Conservation (phyloP, 2,329 filamentous ascomycete species). For the Coniochaeta prunicola region DNA sequence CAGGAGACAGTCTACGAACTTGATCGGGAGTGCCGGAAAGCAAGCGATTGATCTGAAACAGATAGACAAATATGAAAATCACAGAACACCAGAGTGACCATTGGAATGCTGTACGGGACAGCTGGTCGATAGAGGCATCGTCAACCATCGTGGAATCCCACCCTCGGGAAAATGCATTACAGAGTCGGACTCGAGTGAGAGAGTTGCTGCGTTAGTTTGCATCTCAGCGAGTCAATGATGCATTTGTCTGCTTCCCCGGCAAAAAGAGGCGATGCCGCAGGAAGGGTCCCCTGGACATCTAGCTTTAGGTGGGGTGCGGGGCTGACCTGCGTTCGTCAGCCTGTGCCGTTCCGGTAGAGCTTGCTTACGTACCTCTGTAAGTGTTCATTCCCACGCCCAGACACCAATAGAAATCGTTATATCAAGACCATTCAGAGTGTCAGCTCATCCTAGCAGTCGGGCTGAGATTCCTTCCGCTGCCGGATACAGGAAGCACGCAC, state of each 20-base stretch:
- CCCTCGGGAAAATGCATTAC: neutral
- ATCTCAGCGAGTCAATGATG: neutral
- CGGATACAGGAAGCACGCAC: too few species aligned
- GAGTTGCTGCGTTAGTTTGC: neutral
- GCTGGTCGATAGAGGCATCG: neutral
- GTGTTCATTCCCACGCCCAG: too few species aligned
- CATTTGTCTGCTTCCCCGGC: neutral
- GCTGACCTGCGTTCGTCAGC: too few species aligned
- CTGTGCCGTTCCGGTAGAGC: too few species aligned
- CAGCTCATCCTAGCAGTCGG: too few species aligned
- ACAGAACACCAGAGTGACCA: slow-evolving; percentile 2
- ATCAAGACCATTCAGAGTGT: too few species aligned
- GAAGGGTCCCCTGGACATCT: too few species aligned
- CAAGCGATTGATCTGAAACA: slow-evolving; percentile 28
- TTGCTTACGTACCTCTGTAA: too few species aligned
- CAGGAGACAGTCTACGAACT: slow-evolving; percentile 13
- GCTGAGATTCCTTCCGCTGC: too few species aligned
- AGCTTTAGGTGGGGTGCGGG: too few species aligned
- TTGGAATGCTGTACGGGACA: neutral
- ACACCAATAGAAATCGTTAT: too few species aligned
- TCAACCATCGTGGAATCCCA: neutral
- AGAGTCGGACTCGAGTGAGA: neutral
- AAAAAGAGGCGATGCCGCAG: neutral
- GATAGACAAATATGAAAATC: slow-evolving; percentile 20
- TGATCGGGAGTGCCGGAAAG: slow-evolving; percentile 28